phyloP scores from a whole-genome alignment of 2,329 filamentous ascomycete species.

The Colletotrichum karsti region DNA sequence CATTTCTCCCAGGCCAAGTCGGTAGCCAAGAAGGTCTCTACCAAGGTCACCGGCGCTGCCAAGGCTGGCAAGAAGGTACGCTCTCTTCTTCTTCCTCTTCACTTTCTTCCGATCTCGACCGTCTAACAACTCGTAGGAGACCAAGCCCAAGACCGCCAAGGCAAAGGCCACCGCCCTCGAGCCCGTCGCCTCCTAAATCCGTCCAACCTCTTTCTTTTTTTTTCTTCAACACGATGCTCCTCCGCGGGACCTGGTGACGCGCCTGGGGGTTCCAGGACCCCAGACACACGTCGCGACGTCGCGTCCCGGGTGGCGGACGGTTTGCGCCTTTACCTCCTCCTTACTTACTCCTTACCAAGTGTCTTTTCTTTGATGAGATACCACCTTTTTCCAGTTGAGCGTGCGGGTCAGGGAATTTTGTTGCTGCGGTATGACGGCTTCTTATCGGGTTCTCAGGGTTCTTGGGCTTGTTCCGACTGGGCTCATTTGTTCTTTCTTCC shows the following conservation, averaged over 20 bases:
- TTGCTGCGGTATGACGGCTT: neutral
- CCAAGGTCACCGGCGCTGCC: conserved; percentile 13
- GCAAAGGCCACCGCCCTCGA: conserved; percentile 7
- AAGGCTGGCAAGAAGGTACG: conserved; percentile 27
- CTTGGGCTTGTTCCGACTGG: neutral
- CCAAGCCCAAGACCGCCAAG: conserved; percentile 29
- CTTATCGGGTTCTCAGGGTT: neutral
- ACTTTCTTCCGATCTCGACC: neutral
- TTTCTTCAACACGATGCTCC: neutral
- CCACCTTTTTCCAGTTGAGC: conserved; percentile 20
- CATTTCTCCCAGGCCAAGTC: conserved; percentile 20
- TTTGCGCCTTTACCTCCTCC: neutral
- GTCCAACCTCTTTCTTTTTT: neutral
- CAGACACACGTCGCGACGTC: neutral
- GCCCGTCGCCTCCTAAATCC: neutral
- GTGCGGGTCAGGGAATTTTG: neutral
- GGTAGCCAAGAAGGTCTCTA: conserved; percentile 24
- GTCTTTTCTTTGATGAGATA: conserved; percentile 21
- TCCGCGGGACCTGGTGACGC: neutral
- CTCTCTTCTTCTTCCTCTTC: neutral
- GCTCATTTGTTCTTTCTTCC: neutral
- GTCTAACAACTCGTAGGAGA: neutral
- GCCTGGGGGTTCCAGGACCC: neutral
- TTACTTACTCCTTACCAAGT: neutral
- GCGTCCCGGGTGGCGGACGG: too few species aligned